These are phyloP conservation scores for Neonectria neomacrospora DNA, from an alignment of 2,329 filamentous ascomycete genomes.

Conservation along the genomic window DNA sequence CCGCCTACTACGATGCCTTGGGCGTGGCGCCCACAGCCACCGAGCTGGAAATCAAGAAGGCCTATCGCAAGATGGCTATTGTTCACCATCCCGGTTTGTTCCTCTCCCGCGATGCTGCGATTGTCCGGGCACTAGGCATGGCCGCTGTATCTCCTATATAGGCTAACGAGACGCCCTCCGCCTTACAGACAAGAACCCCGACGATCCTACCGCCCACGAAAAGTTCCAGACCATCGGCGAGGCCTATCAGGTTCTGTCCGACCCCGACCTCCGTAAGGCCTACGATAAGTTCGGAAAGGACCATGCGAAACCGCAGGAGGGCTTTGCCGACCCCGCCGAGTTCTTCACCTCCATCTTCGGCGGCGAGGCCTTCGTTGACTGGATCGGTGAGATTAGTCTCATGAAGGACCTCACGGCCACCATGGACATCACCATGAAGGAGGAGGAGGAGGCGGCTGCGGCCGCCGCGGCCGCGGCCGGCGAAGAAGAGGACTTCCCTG, in stretches of 20 bases:
- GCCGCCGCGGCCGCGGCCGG: constrained; percentile 61
- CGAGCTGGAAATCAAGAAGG: constrained; percentile 96
- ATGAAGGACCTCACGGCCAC: constrained; percentile 99
- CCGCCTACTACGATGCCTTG: constrained; percentile 86
- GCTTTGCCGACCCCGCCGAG: constrained; percentile 95
- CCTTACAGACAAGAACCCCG: constrained; percentile 89
- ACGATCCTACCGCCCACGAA: constrained; percentile 91
- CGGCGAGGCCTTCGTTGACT: constrained; percentile 93
- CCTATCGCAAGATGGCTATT: constrained; percentile 94
- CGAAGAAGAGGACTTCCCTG: constrained; percentile 65
- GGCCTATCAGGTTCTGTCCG: constrained; percentile 84
- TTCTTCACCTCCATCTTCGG: constrained; percentile 99
- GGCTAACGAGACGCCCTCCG: constrained; percentile 21
- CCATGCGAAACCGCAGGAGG: constrained; percentile 86
- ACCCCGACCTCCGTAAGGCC: constrained; percentile 84
- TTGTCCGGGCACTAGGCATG: not conserved
- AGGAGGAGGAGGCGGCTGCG: constrained; percentile 69
- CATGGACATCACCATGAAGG: constrained; percentile 96
- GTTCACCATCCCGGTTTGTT: constrained; percentile 84
- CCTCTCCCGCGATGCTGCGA: constrained; percentile 5
- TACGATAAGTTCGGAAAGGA: constrained; percentile 99
- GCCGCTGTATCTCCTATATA: not conserved
- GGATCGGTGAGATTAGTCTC: constrained; percentile 97
- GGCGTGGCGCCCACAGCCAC: constrained; percentile 86
- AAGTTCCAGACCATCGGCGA: constrained; percentile 91